These are phyloP conservation scores for Umbelopsis ramanniana DNA, from an alignment of 192 early-diverging fungal genomes.

Conservation along the genomic window DNA sequence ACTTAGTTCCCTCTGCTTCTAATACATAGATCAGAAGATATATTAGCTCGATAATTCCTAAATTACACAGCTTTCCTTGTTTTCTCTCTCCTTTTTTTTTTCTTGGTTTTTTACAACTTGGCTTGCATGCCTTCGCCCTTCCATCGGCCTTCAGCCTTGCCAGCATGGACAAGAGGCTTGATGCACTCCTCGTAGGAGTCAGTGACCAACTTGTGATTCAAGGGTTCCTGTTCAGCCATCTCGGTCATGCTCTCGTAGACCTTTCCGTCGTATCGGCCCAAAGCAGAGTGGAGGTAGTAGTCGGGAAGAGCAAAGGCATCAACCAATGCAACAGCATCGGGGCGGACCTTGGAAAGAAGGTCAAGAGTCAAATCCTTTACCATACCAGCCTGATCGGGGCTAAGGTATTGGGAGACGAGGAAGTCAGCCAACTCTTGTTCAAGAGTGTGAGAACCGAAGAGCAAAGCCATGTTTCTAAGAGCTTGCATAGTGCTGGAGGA, in stretches of 20 bases:
- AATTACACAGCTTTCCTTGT: too few relatives aligned
- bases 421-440: conserved; percentile 73
- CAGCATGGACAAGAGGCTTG: conserved; percentile 37
- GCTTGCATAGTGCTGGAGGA: conserved; percentile 47
- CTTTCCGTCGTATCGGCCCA: conserved; percentile 78
- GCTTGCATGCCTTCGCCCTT: conserved; percentile 23
- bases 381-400: conserved; percentile 49
- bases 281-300: conserved; percentile 73
- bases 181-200: conserved; percentile 59
- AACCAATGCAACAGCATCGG: conserved; percentile 78
- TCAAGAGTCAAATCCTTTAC: conserved; percentile 56
- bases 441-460: conserved; percentile 69
- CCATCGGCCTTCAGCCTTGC: conserved; percentile 24
- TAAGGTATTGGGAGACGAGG: conserved; percentile 59
- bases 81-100: background rate
- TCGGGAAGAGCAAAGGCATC: conserved; percentile 83
- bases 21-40: too few relatives aligned
- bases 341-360: conserved; percentile 67
- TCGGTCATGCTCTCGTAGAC: conserved; percentile 80
- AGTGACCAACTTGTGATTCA: conserved; percentile 68
- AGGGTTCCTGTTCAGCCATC: conserved; percentile 76
- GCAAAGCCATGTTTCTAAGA: conserved; percentile 46
- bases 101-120: conserved; percentile 30
- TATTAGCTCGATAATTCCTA: too few relatives aligned
- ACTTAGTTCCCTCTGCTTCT: too few relatives aligned